phyloP scores from a whole-genome alignment of 2,329 filamentous ascomycete genomes.

The Diplodia corticola region DNA sequence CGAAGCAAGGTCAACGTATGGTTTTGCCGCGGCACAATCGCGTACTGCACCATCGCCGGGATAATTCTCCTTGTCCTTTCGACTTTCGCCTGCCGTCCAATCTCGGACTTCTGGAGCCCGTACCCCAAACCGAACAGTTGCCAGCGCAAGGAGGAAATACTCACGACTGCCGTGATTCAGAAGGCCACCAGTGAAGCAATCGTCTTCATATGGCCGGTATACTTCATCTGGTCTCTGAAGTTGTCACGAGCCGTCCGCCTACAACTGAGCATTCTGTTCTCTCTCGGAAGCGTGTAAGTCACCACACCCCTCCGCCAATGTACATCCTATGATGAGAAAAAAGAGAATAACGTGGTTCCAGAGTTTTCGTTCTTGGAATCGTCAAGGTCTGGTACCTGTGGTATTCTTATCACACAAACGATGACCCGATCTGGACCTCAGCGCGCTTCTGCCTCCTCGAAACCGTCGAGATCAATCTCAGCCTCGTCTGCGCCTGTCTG shows the following conservation, averaged over 20 bases:
- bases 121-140: slow-evolving; percentile 25
- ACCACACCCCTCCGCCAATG: slow-evolving; percentile 32
- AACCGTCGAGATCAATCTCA: slow-evolving; percentile 32
- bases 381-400: background rate
- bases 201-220: slow-evolving; percentile 36
- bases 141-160: slow-evolving; percentile 29
- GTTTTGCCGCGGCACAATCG: slow-evolving; percentile 32
- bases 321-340: slow-evolving; percentile 28
- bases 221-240: slow-evolving; percentile 31
- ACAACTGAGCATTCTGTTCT: slow-evolving; percentile 34
- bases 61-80: slow-evolving; percentile 29
- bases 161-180: slow-evolving; percentile 30
- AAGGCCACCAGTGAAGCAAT: slow-evolving; percentile 36
- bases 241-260: slow-evolving; percentile 32
- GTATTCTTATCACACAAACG: background rate
- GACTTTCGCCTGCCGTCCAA: slow-evolving; percentile 25
- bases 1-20: slow-evolving; percentile 27
- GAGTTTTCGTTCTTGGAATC: background rate
- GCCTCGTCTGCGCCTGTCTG: slow-evolving; percentile 35
- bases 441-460: slow-evolving; percentile 30
- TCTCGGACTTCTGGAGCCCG: background rate
- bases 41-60: slow-evolving; percentile 28
- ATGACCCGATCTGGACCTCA: slow-evolving; percentile 26
- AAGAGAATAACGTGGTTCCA: background rate
- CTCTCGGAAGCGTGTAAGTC: slow-evolving; percentile 38